Evolutionary conservation across 2,329 filamentous ascomycete genomes (phyloP).

Genomic region (Davidsoniella virescens): DNA sequence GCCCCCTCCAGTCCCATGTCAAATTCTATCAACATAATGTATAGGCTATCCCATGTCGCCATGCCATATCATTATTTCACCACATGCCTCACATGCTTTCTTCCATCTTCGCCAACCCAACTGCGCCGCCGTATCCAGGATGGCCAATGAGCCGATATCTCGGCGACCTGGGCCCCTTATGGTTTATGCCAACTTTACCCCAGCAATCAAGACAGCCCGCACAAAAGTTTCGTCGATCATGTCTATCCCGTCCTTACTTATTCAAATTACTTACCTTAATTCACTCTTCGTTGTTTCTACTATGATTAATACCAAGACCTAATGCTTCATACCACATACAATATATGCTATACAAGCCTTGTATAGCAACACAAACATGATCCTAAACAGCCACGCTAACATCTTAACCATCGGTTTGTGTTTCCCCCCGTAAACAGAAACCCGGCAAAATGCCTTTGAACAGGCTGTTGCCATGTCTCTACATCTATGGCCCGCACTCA

Average conservation of each 20-base stretch:
- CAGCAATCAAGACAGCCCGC: not conserved
- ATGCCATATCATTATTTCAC: slow-evolving; percentile 6
- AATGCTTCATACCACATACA: no score
- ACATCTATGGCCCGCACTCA: slow-evolving; percentile 75
- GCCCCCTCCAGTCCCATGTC: not conserved
- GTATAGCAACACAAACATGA: slow-evolving; percentile 4
- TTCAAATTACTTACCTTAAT: not conserved
- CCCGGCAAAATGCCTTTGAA: slow-evolving; percentile 56
- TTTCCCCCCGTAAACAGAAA: slow-evolving; percentile 23
- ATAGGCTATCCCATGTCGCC: not conserved
- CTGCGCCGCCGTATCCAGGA: no score
- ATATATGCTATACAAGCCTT: not conserved
- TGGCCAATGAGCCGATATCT: no score
- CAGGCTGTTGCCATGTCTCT: slow-evolving; percentile 72
- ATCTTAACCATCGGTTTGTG: not conserved
- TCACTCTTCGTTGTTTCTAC: no score
- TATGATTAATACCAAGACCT: no score
- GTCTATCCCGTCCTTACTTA: not conserved
- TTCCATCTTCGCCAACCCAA: not conserved
- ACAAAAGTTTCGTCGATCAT: no score
- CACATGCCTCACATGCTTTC: slow-evolving; percentile 6
- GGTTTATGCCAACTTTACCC: not conserved
- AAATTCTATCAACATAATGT: not conserved
- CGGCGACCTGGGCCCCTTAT: no score
- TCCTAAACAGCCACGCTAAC: not conserved